A percentile compares a stretch with the other conserved stretches of the same genome.
Evolutionary conservation across 768 basidiomycete species (phyloP).

Genomic region (Agaricus sinodeliciosus): DNA sequence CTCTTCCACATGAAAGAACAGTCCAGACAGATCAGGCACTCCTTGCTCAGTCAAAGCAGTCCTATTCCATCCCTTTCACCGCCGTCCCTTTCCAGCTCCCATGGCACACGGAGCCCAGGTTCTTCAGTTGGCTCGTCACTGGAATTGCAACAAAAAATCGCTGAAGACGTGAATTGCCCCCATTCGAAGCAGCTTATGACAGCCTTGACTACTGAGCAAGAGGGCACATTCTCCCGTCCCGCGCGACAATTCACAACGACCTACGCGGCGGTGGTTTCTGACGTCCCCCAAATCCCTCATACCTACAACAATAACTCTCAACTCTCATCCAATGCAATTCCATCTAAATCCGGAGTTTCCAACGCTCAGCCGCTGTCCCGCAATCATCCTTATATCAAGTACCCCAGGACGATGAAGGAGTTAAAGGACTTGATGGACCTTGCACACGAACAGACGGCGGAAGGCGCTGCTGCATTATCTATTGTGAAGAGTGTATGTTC

Average conservation of each 20-base stretch:
- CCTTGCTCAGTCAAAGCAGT: not conserved
- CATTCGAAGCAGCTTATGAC: not conserved
- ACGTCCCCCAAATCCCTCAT: not conserved
- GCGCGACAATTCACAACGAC: not conserved
- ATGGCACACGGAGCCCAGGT: not conserved
- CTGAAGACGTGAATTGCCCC: not conserved
- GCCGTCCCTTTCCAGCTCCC: not conserved
- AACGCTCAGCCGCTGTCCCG: slow-evolving; percentile 12
- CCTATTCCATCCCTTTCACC: not conserved
- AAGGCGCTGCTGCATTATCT: slow-evolving; percentile 25
- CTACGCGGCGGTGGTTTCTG: slow-evolving; percentile 2
- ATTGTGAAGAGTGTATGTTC: slow-evolving; percentile 39
- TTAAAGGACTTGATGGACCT: slow-evolving; percentile 35
- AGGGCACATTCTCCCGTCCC: not conserved
- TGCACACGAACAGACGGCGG: slow-evolving; percentile 36
- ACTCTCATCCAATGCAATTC: not conserved
- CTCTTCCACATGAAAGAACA: not conserved
- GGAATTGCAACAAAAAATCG: not conserved
- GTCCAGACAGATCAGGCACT: not conserved
- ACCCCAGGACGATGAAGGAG: slow-evolving; percentile 31
- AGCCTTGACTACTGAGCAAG: not conserved
- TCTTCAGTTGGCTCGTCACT: slow-evolving; percentile 4
- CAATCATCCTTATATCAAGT: slow-evolving; percentile 13
- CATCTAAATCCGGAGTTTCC: not conserved
- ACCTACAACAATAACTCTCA: not conserved